These are phyloP conservation scores for Hortiboletus flavorubellus DNA, from an alignment of 768 basidiomycete genomes.

Conservation along the genomic window DNA sequence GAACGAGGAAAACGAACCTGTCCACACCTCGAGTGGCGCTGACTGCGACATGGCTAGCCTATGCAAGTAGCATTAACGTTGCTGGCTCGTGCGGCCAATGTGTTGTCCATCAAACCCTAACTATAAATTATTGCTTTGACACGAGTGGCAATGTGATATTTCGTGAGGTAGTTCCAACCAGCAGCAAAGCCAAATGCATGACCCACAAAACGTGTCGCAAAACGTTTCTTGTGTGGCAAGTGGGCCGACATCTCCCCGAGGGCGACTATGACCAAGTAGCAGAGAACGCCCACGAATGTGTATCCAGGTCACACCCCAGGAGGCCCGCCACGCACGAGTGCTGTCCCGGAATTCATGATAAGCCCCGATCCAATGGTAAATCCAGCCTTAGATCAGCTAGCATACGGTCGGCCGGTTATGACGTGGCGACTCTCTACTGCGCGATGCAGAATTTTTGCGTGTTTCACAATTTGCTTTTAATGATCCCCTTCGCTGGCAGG, in stretches of 20 bases:
- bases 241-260: conserved; percentile 38
- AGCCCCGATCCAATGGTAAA: conserved; percentile 56
- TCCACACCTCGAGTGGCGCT: background rate
- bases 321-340: conserved; percentile 56
- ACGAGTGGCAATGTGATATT: conserved; percentile 52
- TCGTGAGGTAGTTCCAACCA: conserved; percentile 51
- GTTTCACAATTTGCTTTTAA: conserved; percentile 24
- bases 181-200: conserved; percentile 64
- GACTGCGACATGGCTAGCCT: conserved; percentile 2
- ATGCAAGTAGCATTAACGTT: conserved; percentile 56
- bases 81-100: conserved; percentile 42
- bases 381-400: conserved; percentile 31
- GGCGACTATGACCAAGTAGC: conserved; percentile 60
- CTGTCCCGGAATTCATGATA: conserved; percentile 61
- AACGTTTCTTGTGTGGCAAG: conserved; percentile 62
- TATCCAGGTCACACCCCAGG: conserved; percentile 41
- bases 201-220: conserved; percentile 66
- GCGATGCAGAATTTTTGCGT: conserved; percentile 38
- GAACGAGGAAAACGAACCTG: conserved; percentile 5
- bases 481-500: conserved; percentile 14
- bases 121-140: no score
- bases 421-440: conserved; percentile 49
- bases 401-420: background rate
- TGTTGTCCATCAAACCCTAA: no score
- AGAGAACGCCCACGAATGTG: conserved; percentile 52